Base-by-base conservation (phyloP, 352 stramenopile genomes). In the Phytophthora ramorum region DNA sequence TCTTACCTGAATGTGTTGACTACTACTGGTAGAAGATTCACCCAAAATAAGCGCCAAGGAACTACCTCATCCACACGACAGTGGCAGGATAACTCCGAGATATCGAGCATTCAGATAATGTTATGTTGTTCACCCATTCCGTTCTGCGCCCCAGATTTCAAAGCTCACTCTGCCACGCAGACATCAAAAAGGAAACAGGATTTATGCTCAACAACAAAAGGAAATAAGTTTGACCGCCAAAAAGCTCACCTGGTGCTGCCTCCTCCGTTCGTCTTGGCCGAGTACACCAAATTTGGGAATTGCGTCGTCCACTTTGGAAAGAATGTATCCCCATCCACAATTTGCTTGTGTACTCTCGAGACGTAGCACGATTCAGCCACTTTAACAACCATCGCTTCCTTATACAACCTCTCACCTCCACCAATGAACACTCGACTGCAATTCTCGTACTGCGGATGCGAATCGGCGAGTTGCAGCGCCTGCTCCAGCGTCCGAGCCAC, bases 301-400 rank as follows among this genome's bases (percentile, higher is more conserved):
- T 57, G 59, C 0, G 32, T 47, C 4, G 81, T 86, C 83, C 83
- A 92, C 20, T 45, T 40, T 1, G 85, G 83, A 26, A 94, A 78
- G 28, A 89, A 89, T 3, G 80, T 64, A 40, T 92, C 80, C 22
- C 76, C 85, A 46, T 67, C 79, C 7, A 5, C 32, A 48, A 91
- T 69, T 20, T 70, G 45, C 13, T 28, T 48, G 24, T 92, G 79
- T 13, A 94, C 80, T 44, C 85, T 78, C 40, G 85, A 81, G 58
- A 94, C 47, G 58, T 87, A 86, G 61, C 79, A 90, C 3, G 76
- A 83, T 35, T 89, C 78, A 5, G 74, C 72, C 8, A 86, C 57
- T 34, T 76, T 40, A 9, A 70, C 37, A 13, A 45, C 52, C 52
- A 92, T 74, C 17, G 82, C 85, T 59, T 92, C 85, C 16, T 53